Conservation (phyloP, 1,284 basidiomycete species). For the Bondarzewia mesenterica region DNA sequence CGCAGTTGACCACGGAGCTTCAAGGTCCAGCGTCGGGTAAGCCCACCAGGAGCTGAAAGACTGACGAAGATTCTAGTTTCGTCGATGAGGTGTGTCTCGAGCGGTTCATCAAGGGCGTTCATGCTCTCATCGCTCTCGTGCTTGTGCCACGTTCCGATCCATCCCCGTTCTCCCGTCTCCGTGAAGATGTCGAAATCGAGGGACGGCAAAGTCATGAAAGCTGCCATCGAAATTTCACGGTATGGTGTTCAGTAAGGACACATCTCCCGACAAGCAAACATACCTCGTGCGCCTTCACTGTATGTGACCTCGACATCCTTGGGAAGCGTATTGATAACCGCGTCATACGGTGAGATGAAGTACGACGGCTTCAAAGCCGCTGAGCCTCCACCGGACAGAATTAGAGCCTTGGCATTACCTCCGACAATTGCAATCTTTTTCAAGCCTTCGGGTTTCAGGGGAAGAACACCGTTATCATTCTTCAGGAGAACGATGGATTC, state of each 20-base stretch:
- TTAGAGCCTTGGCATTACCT: slow-evolving; percentile 24
- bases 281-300: slow-evolving; percentile 54
- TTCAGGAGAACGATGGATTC: slow-evolving; percentile 66
- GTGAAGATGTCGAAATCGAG: slow-evolving; percentile 59
- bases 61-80: slow-evolving; percentile 65
- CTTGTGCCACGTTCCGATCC: slow-evolving; percentile 52
- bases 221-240: slow-evolving; percentile 29
- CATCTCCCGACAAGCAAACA: slow-evolving; percentile 18
- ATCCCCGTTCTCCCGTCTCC: slow-evolving; percentile 48
- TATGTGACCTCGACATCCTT: slow-evolving; percentile 39
- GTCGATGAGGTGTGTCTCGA: slow-evolving; percentile 42
- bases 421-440: slow-evolving; percentile 14
- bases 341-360: slow-evolving; percentile 48
- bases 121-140: slow-evolving; percentile 54
- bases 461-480: slow-evolving; percentile 46
- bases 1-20: slow-evolving; percentile 51
- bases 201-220: slow-evolving; percentile 52
- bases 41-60: slow-evolving; percentile 31
- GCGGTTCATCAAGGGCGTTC: slow-evolving; percentile 33
- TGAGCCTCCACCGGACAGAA: slow-evolving; percentile 44
- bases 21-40: slow-evolving; percentile 58
- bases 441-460: slow-evolving; percentile 21
- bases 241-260: not conserved
- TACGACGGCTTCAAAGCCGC: slow-evolving; percentile 40
- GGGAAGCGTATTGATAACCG: slow-evolving; percentile 38